Evolutionary conservation across 192 early-diverging fungal genomes (phyloP).

Genomic region (Endogone sp.): DNA sequence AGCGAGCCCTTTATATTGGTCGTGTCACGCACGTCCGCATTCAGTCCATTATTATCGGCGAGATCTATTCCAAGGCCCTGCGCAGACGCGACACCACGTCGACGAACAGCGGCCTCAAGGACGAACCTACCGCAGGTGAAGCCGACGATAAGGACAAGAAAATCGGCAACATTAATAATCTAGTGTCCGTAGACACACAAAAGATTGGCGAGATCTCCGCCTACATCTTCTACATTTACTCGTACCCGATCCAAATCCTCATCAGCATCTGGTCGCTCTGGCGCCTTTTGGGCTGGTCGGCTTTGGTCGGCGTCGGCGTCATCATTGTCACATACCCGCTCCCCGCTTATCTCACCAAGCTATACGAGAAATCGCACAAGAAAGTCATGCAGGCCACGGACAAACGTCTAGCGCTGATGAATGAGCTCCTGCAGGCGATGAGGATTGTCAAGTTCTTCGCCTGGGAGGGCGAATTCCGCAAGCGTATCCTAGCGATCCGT

Average conservation of each 20-base stretch:
- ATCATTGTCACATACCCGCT: constrained; percentile 64
- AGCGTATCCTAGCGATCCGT: constrained; percentile 59
- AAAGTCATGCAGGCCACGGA: constrained; percentile 62
- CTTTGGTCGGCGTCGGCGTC: constrained; percentile 71
- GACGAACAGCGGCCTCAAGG: background rate
- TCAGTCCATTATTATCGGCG: constrained; percentile 38
- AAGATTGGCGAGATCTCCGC: constrained; percentile 46
- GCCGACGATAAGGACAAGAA: constrained; percentile 20
- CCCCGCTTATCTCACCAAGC: constrained; percentile 39
- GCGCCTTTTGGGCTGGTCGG: constrained; percentile 74
- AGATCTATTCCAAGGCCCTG: constrained; percentile 32
- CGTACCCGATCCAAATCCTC: constrained; percentile 60
- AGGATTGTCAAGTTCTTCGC: constrained; percentile 92
- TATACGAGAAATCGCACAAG: constrained; percentile 42
- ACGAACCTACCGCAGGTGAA: background rate
- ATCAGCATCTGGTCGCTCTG: constrained; percentile 71
- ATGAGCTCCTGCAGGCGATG: constrained; percentile 86
- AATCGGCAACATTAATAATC: constrained; percentile 54
- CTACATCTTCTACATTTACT: constrained; percentile 59
- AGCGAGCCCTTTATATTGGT: constrained; percentile 61
- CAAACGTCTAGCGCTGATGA: constrained; percentile 75
- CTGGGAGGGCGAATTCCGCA: constrained; percentile 75
- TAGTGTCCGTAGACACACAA: constrained; percentile 60
- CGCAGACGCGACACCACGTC: constrained; percentile 28
- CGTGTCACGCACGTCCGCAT: constrained; percentile 57